A percentile compares a stretch with the other conserved stretches of the same genome.
phyloP scores from a whole-genome alignment of 2,329 filamentous ascomycete species.

The Pseudogymnoascus sp. region DNA sequence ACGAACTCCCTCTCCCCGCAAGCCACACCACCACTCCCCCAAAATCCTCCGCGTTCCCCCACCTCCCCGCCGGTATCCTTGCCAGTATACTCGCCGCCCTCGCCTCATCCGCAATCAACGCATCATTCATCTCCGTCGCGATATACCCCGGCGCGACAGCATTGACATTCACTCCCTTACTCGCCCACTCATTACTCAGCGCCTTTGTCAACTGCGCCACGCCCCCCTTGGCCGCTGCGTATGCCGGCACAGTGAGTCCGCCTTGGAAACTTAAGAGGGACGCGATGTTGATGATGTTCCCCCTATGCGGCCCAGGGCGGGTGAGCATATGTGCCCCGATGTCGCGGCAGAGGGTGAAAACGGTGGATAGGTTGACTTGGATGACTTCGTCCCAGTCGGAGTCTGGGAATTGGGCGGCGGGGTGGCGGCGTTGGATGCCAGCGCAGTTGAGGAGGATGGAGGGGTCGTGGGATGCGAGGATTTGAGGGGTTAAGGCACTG shows the following conservation, averaged over 20 bases:
- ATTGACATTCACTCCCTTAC: constrained; percentile 75
- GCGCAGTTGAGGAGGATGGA: constrained; percentile 81
- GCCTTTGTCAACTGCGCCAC: constrained; percentile 78
- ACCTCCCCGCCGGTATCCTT: constrained; percentile 75
- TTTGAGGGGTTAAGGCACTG: constrained; percentile 48
- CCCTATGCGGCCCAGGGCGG: constrained; percentile 43
- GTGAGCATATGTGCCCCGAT: constrained; percentile 74
- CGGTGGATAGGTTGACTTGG: constrained; percentile 77
- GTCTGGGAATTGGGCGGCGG: constrained; percentile 67
- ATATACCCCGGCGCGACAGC: constrained; percentile 87
- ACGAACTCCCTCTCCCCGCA: constrained; percentile 67
- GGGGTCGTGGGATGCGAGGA: constrained; percentile 50
- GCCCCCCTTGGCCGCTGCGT: constrained; percentile 75
- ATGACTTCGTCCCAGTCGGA: constrained; percentile 72
- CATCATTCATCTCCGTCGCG: constrained; percentile 89
- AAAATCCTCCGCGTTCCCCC: constrained; percentile 81
- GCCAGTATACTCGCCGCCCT: constrained; percentile 67
- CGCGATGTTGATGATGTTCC: constrained; percentile 74
- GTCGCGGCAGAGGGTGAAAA: constrained; percentile 73
- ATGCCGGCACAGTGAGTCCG: constrained; percentile 77
- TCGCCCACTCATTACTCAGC: constrained; percentile 78
- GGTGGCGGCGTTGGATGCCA: constrained; percentile 75
- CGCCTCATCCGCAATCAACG: constrained; percentile 64
- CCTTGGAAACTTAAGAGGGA: constrained; percentile 77
- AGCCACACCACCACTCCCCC: constrained; percentile 75